Conservation (phyloP, 345 rosid genomes). For the Streptanthus diversifolius region DNA sequence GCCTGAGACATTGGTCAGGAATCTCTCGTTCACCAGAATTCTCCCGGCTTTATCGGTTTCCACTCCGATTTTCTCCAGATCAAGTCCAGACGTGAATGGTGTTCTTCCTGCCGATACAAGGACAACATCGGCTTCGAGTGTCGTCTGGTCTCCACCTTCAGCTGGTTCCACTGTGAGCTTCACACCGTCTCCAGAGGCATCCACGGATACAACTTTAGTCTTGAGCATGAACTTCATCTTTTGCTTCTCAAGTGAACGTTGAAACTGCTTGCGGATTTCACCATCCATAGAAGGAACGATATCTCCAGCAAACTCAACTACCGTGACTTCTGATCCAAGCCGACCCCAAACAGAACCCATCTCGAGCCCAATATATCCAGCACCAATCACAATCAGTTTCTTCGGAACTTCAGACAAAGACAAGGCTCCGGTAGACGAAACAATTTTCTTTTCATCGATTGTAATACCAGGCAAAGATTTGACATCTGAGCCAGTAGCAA, state of each 20-base stretch:
- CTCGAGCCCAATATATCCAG: constrained; percentile 90
- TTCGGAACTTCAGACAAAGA: constrained; percentile 61
- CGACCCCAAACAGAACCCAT: constrained; percentile 94
- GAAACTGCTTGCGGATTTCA: constrained; percentile 84
- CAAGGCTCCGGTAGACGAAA: constrained; percentile 85
- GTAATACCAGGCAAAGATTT: constrained; percentile 79
- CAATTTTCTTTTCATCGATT: constrained; percentile 79
- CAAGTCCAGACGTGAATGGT: constrained; percentile 93
- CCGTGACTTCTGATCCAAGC: constrained; percentile 85
- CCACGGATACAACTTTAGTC: constrained; percentile 81
- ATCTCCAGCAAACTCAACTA: constrained; percentile 77
- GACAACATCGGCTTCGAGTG: constrained; percentile 76
- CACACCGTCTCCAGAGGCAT: constrained; percentile 57
- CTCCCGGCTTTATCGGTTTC: constrained; percentile 71
- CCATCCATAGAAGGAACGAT: constrained; percentile 90
- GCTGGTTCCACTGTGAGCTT: constrained; percentile 81
- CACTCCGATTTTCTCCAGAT: constrained; percentile 74
- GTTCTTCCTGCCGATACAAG: constrained; percentile 93
- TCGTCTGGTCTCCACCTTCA: constrained; percentile 75
- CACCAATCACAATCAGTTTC: constrained; percentile 83
- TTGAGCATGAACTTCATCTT: constrained; percentile 93
- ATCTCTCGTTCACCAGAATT: constrained; percentile 73
- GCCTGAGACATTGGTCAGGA: constrained; percentile 74
- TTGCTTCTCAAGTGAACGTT: constrained; percentile 77
- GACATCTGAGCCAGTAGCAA: constrained; percentile 88